Base-by-base conservation (phyloP, 1,284 basidiomycete genomes). In the Ganoderma lingzhi region DNA sequence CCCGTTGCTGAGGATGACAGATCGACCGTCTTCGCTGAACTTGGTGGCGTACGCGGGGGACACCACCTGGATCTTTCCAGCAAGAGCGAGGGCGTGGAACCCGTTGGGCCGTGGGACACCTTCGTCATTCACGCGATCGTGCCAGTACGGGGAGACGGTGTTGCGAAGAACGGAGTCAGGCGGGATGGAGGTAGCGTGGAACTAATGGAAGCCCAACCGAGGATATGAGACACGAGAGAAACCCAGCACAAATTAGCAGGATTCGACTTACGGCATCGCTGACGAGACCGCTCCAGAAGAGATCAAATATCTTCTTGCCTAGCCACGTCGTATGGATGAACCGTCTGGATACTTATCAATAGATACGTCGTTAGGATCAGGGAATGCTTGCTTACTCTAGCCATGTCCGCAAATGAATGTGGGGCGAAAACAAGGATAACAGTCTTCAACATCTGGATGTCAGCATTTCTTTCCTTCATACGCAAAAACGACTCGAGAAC, bases 101-200 rank as follows among this genome's bases (percentile, higher is more conserved):
- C 81, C 76, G 61, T 82, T 78, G 0, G 79, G 71, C 2, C 79
- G 76, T 1, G 80, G 80, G 5, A 81, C 78, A 1, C 87, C 87
- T 71, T 87, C 86, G 73, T 88, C 87, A 69, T 85, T 87, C 3
- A 81, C 77, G 35, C 84, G 81, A 19, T 84, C 77, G 42, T 80
- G 81, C 87, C 85, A 88, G 76, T 86, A 87, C 0, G 83, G 63
- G 0, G 84, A 81, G 56, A 81, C 82, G 0, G 81, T 78, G 32
- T 79, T 80, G 19, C 84, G 82, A 2, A 88, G 76, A 9, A 86
- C 86, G 0, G 86, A 88, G 68, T 79, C 73, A 42, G 72, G 68
- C 0, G 86, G 81, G n/a, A 87, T 71, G 5, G 76, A 70, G 39
- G 83, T 80, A 1, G 83, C 78, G 32, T 76, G 23, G 56, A 59